Percentiles rank a stretch among this genome's conserved stretches.
These are phyloP conservation scores for Sporothrix brasiliensis DNA, from an alignment of 2,329 filamentous ascomycete genomes.

Conservation along the genomic window DNA sequence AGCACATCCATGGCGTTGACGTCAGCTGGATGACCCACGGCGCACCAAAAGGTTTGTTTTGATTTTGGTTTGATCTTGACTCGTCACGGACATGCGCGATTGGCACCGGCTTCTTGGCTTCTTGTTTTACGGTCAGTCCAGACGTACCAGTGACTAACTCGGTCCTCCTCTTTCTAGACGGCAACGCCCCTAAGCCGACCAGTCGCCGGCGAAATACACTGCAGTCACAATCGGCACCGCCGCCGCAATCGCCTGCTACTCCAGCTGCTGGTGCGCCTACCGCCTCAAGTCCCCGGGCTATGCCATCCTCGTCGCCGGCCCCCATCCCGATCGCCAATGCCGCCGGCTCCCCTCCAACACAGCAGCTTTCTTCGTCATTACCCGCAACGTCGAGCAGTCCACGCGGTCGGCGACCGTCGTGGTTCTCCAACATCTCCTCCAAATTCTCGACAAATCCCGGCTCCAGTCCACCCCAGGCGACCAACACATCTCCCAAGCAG, in stretches of 20 bases:
- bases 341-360: not conserved
- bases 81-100: conserved; percentile 53
- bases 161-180: conserved; percentile 38
- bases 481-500: conserved; percentile 44
- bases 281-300: conserved; percentile 9
- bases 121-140: not conserved
- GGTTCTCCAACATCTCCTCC: conserved; percentile 90
- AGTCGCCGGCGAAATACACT: conserved; percentile 39
- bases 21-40: conserved; percentile 88
- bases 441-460: conserved; percentile 71
- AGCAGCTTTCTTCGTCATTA: conserved; percentile 25
- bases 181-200: conserved; percentile 38
- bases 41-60: conserved; percentile 73
- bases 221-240: conserved; percentile 35
- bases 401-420: conserved; percentile 68
- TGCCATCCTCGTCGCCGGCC: not conserved
- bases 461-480: conserved; percentile 44
- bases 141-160: not conserved
- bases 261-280: conserved; percentile 2
- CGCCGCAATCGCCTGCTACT: not conserved
- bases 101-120: not conserved
- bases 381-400: conserved; percentile 33
- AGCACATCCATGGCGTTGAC: conserved; percentile 79
- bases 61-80: conserved; percentile 46
- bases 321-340: conserved; percentile 9